Evolutionary conservation across 169 alveolate species (phyloP), one percentile per base, ranked within the genome.

Genomic region (Cryptosporidium baileyi): DNA sequence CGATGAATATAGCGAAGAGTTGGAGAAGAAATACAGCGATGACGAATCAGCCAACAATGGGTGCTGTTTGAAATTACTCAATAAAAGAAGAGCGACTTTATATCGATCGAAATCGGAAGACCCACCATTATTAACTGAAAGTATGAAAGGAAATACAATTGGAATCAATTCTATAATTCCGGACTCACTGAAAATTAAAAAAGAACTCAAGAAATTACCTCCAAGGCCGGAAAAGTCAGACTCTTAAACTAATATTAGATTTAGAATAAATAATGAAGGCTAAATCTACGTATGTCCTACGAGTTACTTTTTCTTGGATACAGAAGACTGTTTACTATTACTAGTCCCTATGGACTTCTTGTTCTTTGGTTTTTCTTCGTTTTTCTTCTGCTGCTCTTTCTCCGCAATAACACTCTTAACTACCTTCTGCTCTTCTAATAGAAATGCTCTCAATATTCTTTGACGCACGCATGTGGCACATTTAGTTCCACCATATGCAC

Each of bases 391-490:
- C 61, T 88, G 90, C 63, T 88, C 94, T 80, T 90, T 91, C 47
- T 89, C 94, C 19, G 82, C 90, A 80, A 91, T 67, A 41, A 92
- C 94, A 59, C 90, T 91, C 89, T 94, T 95, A 80, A 94, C 95
- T 43, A 91, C 92, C 89, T 93, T 94, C 63, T 94, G 97, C 80
- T 95, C 98, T 65, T 95, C 98, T 41, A 93, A 92, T 32, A 95
- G 90, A 93, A 95, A 95, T 32, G 98, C 97, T 65, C 98, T 93
- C 34, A 94, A 88, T 24, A 95, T 94, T 80, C 98, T 92, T 49
- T 60, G 89, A 51, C 89, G 89, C 40, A 93, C 94, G 41, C 93
- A 89, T 30, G 80, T 43, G 32, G 91, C 91, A 57, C 93, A 81
- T 40, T 88, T 38, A 4, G 67, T 88, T 8, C 93, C 94, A 49